Base-by-base conservation (phyloP, 116 monocot genomes). In the Posidonia oceanica region DNA sequence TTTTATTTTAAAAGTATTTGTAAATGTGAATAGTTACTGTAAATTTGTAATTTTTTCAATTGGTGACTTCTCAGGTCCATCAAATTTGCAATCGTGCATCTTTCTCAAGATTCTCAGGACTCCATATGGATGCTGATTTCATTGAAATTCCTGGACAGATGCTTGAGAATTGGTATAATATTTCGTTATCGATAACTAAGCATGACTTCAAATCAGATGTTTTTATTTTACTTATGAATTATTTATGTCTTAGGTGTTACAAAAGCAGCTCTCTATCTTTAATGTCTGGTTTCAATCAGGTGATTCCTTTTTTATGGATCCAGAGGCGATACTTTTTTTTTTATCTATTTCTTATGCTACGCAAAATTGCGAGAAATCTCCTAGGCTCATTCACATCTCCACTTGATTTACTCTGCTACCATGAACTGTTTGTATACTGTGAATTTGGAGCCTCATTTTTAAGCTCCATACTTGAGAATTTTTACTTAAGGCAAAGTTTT, bases 281-380 rank as follows among this genome's bases (percentile, higher is more conserved):
- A 81, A 75, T 97, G 69, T 92, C 97, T 61, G 89, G 89, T 56
- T 81, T 77, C 40, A 67, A 89, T 83, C 77, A 97, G 97, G 97
- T 97, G 61, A 81, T 64, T 60, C 59, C 59, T 42, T 2, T 37
- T 37, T 63, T 65, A n/a, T 14, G 39, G 17, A 48, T 48, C 48
- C 7, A 48, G 48, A 48, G 48, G 48, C 29, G 29, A 1, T 48
- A 12, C 48, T 10, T 7, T 48, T 4, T 48, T 48, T 48, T 48
- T 7, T 66, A 61, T 66, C 48, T 75, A 44, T 21, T 67, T 66
- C 39, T 66, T 66, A 52, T 63, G 36, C 12, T 48, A 48, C 7
- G 48, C 48, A 48, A 48, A 48, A 48, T 7, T 62, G 62, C 12
- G 21, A 58, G 17, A 29, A 29, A 29, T 58, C 4, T 7, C 1